Evolutionary conservation across 495 filamentous ascomycete genomes (phyloP), one percentile per base, ranked within the genome.

Genomic region (Penicillium manginii): DNA sequence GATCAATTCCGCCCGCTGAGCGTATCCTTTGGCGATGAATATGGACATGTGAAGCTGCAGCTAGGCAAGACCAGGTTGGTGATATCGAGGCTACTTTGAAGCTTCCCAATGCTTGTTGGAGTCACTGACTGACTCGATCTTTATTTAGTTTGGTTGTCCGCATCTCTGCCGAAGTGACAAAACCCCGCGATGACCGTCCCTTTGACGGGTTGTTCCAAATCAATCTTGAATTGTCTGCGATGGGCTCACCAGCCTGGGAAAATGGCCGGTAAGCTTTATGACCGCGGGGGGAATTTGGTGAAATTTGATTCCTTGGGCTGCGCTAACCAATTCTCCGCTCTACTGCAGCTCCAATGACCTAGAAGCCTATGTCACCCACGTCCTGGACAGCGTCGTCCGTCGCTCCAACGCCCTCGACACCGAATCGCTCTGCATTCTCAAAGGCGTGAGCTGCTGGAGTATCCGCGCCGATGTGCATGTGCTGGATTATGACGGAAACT

Each of bases 191-290:
- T 45, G 93, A 97, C 71, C 88, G 94, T 26, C 92, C 92, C 49
- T 96, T 96, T 65, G 93, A 97, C 68, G 94, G 94, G 67, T 82
- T 94, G 68, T 97, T 98, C 76, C 90, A 84, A 52, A 97, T 98
- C 69, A 83, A 85, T 29, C 87, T 92, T 57, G 94, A 98, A 72
- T 83, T 98, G 60, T 88, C 86, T 49, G 90, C 92, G n/a, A 92
- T 98, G 88, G 87, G 90, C 21, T 92, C 91, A 26, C 92, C 94
- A 12, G 86, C 89, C 23, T 96, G 96, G 81, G 93, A 97, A 72
- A 83, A 88, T 62, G 90, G 89, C 71, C 83, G 91, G 79, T 91
- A 84, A 63, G 81, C 55, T 50, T 12, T 26, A 43, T 51, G 14
- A 21, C 8, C 33, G 32, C 2, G 23, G n/a, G 35, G 35, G 4